Conservation (phyloP, 768 basidiomycete genomes). For the Panus rudis region DNA sequence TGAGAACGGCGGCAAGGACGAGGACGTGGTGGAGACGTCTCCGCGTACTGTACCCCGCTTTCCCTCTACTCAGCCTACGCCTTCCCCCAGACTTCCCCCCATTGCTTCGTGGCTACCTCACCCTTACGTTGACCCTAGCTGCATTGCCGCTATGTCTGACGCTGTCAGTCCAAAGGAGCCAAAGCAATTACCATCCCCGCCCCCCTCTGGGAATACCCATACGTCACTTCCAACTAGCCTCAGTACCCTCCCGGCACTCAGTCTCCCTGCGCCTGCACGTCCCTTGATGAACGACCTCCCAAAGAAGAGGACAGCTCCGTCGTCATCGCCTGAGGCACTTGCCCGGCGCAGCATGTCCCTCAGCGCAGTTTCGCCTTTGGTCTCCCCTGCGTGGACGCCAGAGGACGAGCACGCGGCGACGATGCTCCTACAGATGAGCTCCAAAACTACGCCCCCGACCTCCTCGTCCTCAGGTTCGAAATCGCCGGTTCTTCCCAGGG, state of each 20-base stretch:
- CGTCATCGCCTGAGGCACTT: constrained; percentile 11
- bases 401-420: constrained; percentile 71
- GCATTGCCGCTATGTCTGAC: constrained; percentile 9
- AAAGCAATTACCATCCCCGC: constrained; percentile 31
- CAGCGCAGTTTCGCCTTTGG: constrained; percentile 10
- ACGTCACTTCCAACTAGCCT: constrained; percentile 20
- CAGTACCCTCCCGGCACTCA: constrained; percentile 42
- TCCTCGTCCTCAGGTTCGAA: background rate
- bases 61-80: constrained; percentile 6
- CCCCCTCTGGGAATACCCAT: constrained; percentile 26
- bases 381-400: constrained; percentile 35
- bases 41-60: background rate
- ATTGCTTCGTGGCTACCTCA: constrained; percentile 63
- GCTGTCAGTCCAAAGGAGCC: constrained; percentile 11
- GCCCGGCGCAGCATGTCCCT: constrained; percentile 10
- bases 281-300: constrained; percentile 22
- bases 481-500: background rate
- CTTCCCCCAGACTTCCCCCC: constrained; percentile 45
- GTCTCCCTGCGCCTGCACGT: constrained; percentile 43
- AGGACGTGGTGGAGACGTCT: constrained; percentile 10
- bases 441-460: constrained; percentile 31
- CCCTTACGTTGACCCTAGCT: constrained; percentile 23
- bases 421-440: constrained; percentile 56
- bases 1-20: constrained; percentile 14
- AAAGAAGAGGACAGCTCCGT: constrained; percentile 17